Base-by-base conservation (phyloP, 139 green algal species). In the Penium margaritaceum region DNA sequence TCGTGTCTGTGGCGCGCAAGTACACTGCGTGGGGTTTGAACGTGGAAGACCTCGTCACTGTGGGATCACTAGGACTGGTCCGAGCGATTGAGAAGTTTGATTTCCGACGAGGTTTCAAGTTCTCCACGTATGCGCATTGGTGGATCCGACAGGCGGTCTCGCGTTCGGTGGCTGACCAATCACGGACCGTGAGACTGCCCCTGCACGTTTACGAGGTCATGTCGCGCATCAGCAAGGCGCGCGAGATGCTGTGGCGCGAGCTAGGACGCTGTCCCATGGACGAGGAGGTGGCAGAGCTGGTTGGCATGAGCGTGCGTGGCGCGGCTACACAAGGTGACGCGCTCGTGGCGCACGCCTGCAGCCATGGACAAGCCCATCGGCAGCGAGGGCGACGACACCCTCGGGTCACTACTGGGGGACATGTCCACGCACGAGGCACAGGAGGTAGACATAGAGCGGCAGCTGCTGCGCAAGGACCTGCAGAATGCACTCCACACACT, bases 121-220 rank as follows among this genome's bases (percentile, higher is more conserved):
- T n/a, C n/a, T n/a, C n/a, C n/a, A n/a, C n/a, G n/a, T n/a, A n/a
- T n/a, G n/a, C n/a, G n/a, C n/a, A n/a, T n/a, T n/a, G n/a, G n/a
- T n/a, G n/a, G n/a, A n/a, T n/a, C n/a, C n/a, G n/a, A n/a, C n/a
- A n/a, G n/a, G n/a, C n/a, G n/a, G n/a, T n/a, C n/a, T n/a, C n/a
- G n/a, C n/a, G n/a, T n/a, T n/a, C n/a, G n/a, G n/a, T n/a, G n/a
- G n/a, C n/a, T n/a, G n/a, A n/a, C n/a, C n/a, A n/a, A n/a, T n/a
- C n/a, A n/a, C n/a, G n/a, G n/a, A n/a, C n/a, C n/a, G n/a, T n/a
- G n/a, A n/a, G n/a, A n/a, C n/a, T n/a, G n/a, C 47, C 81, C 70
- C 70, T 70, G 32, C 87, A 95, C 80, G 61, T 95, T 61, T 89
- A 91, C 60, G 90, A 78, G 71, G 72, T 81, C 34, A 79, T 87